Percentiles rank a stretch among this genome's conserved stretches.
Conservation (phyloP, 1,139 yeast genomes). For the Saccharomyces hybrid region DNA sequence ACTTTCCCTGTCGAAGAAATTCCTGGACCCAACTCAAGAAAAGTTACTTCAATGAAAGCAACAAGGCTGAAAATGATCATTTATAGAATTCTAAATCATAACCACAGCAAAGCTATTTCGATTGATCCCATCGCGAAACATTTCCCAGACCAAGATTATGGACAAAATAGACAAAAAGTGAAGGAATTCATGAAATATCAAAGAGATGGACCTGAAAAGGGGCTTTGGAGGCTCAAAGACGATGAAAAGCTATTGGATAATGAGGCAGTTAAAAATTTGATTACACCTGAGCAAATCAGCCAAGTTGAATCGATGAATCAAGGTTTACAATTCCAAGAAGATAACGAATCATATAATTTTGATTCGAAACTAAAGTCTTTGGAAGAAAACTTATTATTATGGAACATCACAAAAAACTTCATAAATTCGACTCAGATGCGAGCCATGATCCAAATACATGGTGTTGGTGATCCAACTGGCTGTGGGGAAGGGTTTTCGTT, state of each 20-base stretch:
- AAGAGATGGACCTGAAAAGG: slow-evolving; percentile 90
- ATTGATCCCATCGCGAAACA: slow-evolving; percentile 87
- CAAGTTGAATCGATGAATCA: slow-evolving; percentile 88
- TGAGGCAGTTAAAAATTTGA: slow-evolving; percentile 75
- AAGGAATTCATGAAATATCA: slow-evolving; percentile 99
- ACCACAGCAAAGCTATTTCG: slow-evolving; percentile 64
- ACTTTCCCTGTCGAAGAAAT: slow-evolving; percentile 88
- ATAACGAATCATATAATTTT: slow-evolving; percentile 50
- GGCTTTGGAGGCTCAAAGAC: slow-evolving; percentile 86
- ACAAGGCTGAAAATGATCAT: slow-evolving; percentile 92
- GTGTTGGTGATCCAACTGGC: slow-evolving; percentile 96
- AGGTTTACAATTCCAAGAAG: slow-evolving; percentile 80
- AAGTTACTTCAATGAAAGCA: slow-evolving; percentile 88
- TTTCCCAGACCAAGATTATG: slow-evolving; percentile 95
- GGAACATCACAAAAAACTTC: slow-evolving; percentile 89
- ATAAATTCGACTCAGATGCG: slow-evolving; percentile 93
- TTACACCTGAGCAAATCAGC: slow-evolving; percentile 86
- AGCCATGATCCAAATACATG: slow-evolving; percentile 91
- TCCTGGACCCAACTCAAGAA: slow-evolving; percentile 97
- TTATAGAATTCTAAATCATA: slow-evolving; percentile 74
- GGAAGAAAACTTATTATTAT: slow-evolving; percentile 85
- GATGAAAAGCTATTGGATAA: slow-evolving; percentile 67
- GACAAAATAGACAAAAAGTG: slow-evolving; percentile 91
- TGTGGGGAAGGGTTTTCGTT: slow-evolving; percentile 88
- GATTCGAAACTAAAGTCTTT: slow-evolving; percentile 42